Percentiles rank a stretch among this genome's conserved stretches.
Conservation (phyloP, 2,329 filamentous ascomycete genomes). For the Ilyonectria destructans region DNA sequence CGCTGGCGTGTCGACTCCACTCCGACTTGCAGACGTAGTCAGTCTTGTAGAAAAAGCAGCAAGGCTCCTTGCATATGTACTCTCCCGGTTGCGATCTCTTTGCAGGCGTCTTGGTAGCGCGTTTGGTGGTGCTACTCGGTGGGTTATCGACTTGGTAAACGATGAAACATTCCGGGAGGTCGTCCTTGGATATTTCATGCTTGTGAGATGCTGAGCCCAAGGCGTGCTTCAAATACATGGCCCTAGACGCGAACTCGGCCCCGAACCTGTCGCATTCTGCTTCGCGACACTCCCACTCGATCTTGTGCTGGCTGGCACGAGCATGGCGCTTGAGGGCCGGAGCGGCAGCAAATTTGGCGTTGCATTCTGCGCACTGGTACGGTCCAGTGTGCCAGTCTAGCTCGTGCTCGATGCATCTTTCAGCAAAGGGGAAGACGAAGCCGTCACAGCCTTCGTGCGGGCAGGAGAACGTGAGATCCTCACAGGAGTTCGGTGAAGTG, state of each 20-base stretch:
- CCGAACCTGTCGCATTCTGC: constrained; percentile 22
- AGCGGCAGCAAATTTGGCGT: constrained; percentile 41
- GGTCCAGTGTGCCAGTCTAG: constrained; percentile 44
- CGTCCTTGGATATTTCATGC: not conserved
- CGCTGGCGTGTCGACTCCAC: constrained; percentile 34
- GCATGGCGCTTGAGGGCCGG: constrained; percentile 43
- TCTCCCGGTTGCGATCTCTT: not conserved
- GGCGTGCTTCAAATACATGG: constrained; percentile 29
- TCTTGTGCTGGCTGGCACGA: constrained; percentile 24
- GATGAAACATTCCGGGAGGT: not conserved
- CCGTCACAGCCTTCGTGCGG: constrained; percentile 49
- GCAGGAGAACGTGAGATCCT: constrained; percentile 40
- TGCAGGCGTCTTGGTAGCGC: not conserved
- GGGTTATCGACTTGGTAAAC: not conserved
- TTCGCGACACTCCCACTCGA: constrained; percentile 31
- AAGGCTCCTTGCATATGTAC: constrained; percentile 36
- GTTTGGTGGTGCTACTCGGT: not conserved
- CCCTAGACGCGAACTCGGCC: constrained; percentile 17
- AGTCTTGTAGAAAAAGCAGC: constrained; percentile 34
- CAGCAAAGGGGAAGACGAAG: constrained; percentile 34
- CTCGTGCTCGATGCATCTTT: constrained; percentile 47
- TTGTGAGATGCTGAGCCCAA: constrained; percentile 21
- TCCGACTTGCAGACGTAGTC: constrained; percentile 42
- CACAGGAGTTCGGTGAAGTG: constrained; percentile 31
- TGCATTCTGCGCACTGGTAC: constrained; percentile 45